Base-by-base conservation (phyloP, 2,329 filamentous ascomycete species). In the Cercospora canescens region DNA sequence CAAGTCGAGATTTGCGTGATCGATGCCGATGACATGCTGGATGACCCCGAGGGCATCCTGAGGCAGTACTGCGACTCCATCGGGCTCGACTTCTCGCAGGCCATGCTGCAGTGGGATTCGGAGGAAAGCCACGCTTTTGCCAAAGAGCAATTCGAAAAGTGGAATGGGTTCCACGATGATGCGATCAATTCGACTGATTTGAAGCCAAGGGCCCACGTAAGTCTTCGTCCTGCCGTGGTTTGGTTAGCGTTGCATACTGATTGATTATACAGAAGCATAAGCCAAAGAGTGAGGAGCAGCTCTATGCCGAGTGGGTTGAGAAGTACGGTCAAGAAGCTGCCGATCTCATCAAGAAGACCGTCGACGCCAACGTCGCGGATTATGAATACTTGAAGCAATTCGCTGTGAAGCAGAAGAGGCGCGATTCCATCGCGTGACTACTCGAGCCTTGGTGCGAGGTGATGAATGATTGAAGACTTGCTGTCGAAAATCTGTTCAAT, bases 131-230 rank as follows among this genome's bases (percentile, higher is more conserved):
- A 93, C 72, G 73, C 81, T 60, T 82, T 86, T 68, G 94, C 94
- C 3, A 84, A 86, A 71, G 85, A 88, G 69, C 89, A 89, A 18
- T 98, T 98, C 81, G 93, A 94, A 81, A 98, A 99, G 83, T 98
- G 95, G 95, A 91, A 89, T 72, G 95, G 95, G 11, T 98, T 96
- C 82, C 95, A 98, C 78, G 91, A 98, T 72, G 95, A 98, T 82
- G 95, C 93, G 14, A 92, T 98, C 73, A 84, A 91, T 71, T 96
- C 92, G 76, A 90, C 85, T 39, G 89, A 88, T 68, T 82, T 99
- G 74, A 90, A 89, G 76, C 87, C 91, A 1, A 85, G 92, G 75
- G 83, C 84, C 54, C 85, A 89, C 70, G 86, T 88, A 79, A 75
- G 82, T 80, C 1, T 11, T 39, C 30, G 14, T 57, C 24, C n/a